These are phyloP conservation scores for Penicillium chermesinum DNA, from an alignment of 495 filamentous ascomycete species.

Conservation along the genomic window DNA sequence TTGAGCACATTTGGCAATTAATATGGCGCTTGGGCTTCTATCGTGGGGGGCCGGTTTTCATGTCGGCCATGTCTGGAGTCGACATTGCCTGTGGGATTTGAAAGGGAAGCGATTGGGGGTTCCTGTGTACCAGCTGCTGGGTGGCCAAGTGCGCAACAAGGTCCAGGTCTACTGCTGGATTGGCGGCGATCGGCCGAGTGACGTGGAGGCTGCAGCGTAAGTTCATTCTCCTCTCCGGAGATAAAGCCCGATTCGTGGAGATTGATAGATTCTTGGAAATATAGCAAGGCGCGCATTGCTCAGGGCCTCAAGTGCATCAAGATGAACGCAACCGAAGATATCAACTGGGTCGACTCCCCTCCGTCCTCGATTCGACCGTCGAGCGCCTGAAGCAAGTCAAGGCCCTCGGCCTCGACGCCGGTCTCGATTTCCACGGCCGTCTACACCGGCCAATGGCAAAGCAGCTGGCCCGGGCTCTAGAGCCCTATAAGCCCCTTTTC, in stretches of 20 bases:
- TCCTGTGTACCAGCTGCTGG: conserved; percentile 68
- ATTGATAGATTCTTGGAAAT: background rate
- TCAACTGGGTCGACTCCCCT: conserved; percentile 79
- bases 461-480: conserved; percentile 67
- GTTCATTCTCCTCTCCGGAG: conserved; percentile 4
- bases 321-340: conserved; percentile 79
- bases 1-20: conserved; percentile 78
- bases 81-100: conserved; percentile 84
- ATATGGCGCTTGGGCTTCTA: conserved; percentile 71
- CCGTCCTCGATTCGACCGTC: conserved; percentile 56
- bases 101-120: conserved; percentile 59
- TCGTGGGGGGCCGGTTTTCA: conserved; percentile 78
- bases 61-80: conserved; percentile 73
- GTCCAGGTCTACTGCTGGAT: conserved; percentile 83
- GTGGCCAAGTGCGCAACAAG: conserved; percentile 70
- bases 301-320: conserved; percentile 74
- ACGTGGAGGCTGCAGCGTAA: conserved; percentile 57
- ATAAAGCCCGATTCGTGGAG: too few relatives aligned
- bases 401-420: conserved; percentile 65
- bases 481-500: conserved; percentile 68
- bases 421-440: conserved; percentile 75
- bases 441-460: conserved; percentile 80
- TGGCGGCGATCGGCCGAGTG: conserved; percentile 71
- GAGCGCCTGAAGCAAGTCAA: conserved; percentile 69
- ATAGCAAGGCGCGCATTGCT: conserved; percentile 52